These are phyloP conservation scores for Abrus pulchellus DNA, from an alignment of 306 rosid species.

Conservation along the genomic window DNA sequence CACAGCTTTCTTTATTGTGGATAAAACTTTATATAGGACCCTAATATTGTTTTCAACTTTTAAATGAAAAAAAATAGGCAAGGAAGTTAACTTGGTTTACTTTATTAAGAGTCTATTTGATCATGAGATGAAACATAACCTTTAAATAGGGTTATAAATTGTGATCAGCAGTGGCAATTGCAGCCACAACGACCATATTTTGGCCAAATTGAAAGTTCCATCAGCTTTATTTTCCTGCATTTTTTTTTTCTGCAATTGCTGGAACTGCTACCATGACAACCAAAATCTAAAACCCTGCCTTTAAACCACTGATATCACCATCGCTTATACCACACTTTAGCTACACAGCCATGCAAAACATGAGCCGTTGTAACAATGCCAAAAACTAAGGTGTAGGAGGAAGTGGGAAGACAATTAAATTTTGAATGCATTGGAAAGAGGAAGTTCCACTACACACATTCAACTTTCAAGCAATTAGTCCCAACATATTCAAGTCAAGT, in stretches of 20 bases:
- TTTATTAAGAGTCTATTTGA: constrained; percentile 7
- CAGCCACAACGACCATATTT: constrained; percentile 46
- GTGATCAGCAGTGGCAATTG: constrained; percentile 33
- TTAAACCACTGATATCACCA: constrained; percentile 32
- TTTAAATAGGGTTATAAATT: constrained; percentile 28
- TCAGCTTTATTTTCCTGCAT: constrained; percentile 27
- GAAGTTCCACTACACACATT: constrained; percentile 30
- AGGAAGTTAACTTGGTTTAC: constrained; percentile 32
- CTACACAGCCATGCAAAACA: constrained; percentile 36
- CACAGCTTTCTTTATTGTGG: constrained; percentile 17
- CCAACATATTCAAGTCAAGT: constrained; percentile 14
- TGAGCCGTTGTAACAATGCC: constrained; percentile 14
- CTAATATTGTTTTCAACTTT: background rate
- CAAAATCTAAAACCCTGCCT: constrained; percentile 49
- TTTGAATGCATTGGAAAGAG: constrained; percentile 38
- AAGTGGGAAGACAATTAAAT: background rate
- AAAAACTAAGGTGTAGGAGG: constrained; percentile 19
- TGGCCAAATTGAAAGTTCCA: constrained; percentile 40
- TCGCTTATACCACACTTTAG: constrained; percentile 26
- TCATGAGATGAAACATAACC: constrained; percentile 46
- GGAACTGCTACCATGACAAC: constrained; percentile 43
- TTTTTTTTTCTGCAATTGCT: constrained; percentile 9
- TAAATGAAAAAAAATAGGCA: constrained; percentile 11
- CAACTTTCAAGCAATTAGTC: constrained; percentile 15
- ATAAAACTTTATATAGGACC: constrained; percentile 2